These are phyloP conservation scores for Logfia minima DNA, from an alignment of 129 eudicot species.

Conservation along the genomic window DNA sequence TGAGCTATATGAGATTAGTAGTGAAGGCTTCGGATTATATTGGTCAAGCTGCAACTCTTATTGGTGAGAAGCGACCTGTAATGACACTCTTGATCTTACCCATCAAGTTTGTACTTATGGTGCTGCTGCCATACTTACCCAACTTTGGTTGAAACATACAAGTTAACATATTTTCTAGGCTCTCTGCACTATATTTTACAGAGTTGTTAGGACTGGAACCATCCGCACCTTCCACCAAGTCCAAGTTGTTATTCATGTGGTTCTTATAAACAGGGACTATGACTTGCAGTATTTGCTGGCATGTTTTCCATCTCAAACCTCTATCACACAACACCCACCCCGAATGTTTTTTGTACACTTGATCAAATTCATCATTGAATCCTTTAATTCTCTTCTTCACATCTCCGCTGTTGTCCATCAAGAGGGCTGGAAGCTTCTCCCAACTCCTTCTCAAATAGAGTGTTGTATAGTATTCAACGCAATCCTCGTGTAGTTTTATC, in stretches of 20 bases:
- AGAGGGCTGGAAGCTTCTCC: slow-evolving; percentile 52
- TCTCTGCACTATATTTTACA: slow-evolving; percentile 53
- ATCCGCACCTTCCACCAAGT: slow-evolving; percentile 37
- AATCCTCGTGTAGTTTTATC: slow-evolving; percentile 48
- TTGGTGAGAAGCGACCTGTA: slow-evolving; percentile 49
- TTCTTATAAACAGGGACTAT: slow-evolving; percentile 56
- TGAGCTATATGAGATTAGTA: slow-evolving; percentile 13
- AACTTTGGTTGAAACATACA: slow-evolving; percentile 61
- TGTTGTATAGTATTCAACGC: slow-evolving; percentile 37
- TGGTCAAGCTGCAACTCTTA: slow-evolving; percentile 46
- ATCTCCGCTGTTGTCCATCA: slow-evolving; percentile 49
- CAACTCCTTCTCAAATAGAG: slow-evolving; percentile 67
- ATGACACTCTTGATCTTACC: slow-evolving; percentile 52
- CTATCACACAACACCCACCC: slow-evolving; percentile 67
- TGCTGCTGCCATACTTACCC: slow-evolving; percentile 40
- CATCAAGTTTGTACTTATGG: slow-evolving; percentile 52
- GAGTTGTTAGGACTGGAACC: slow-evolving; percentile 33
- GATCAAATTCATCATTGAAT: slow-evolving; percentile 64
- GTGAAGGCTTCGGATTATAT: background rate
- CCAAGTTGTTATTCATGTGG: slow-evolving; percentile 38
- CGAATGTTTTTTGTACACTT: slow-evolving; percentile 57
- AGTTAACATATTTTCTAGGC: slow-evolving; percentile 57
- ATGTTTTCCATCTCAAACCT: slow-evolving; percentile 56
- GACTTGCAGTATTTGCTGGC: slow-evolving; percentile 46
- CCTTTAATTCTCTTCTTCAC: slow-evolving; percentile 50